phyloP scores from a whole-genome alignment of 208 protist species.

The Crithidia sp. region DNA sequence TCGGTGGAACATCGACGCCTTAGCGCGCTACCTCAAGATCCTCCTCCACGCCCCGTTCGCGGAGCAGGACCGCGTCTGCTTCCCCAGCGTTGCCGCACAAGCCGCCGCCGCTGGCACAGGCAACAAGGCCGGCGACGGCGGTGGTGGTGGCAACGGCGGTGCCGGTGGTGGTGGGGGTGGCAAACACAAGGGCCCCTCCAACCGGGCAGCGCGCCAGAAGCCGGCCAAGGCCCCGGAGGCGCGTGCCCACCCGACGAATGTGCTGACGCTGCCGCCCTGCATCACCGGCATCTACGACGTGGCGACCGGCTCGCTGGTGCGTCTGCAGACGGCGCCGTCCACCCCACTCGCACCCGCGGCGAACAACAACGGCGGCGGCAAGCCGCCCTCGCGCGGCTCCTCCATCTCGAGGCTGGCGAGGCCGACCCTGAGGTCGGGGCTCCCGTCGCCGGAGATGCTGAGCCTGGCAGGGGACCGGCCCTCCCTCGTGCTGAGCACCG shows the following conservation, averaged over 20 bases:
- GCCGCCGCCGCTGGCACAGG: background rate
- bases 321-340: slow-evolving; percentile 24
- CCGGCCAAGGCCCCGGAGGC: background rate
- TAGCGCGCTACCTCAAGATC: slow-evolving; percentile 90
- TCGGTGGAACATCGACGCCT: slow-evolving; percentile 88
- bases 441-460: background rate
- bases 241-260: slow-evolving; percentile 6
- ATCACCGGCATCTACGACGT: slow-evolving; percentile 91
- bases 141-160: background rate
- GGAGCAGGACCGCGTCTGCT: slow-evolving; percentile 28
- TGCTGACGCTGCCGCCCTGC: slow-evolving; percentile 60
- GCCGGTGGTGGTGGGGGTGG: background rate
- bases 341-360: background rate
- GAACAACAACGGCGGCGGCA: background rate
- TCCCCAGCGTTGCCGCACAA: slow-evolving; percentile 13
- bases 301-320: slow-evolving; percentile 68
- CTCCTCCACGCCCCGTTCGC: slow-evolving; percentile 78
- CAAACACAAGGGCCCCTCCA: background rate
- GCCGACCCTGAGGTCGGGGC: background rate
- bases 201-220: slow-evolving; percentile 2
- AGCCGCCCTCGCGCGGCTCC: background rate
- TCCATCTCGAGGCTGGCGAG: background rate
- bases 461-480: background rate
- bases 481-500: background rate
- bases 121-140: slow-evolving; percentile 1